These are phyloP conservation scores for Vicia sativa DNA, from an alignment of 306 rosid genomes.

Conservation along the genomic window DNA sequence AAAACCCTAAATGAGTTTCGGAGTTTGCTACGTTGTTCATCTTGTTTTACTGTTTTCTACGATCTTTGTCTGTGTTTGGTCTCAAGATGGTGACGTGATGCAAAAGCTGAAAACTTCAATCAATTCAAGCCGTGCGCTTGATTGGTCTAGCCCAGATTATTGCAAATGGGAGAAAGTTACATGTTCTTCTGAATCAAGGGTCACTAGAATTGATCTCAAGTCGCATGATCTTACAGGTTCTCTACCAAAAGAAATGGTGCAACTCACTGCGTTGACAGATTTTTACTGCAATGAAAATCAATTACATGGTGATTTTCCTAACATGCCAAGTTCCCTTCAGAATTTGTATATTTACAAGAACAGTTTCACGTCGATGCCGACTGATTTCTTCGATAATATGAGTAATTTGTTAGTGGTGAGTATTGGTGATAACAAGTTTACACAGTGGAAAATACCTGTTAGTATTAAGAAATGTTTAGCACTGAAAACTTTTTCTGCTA, in stretches of 20 bases:
- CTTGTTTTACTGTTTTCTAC: neutral
- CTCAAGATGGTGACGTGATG: constrained; percentile 59
- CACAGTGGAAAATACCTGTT: constrained; percentile 61
- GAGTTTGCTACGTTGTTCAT: constrained; percentile 13
- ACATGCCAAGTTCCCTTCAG: constrained; percentile 42
- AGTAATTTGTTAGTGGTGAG: constrained; percentile 32
- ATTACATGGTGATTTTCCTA: constrained; percentile 61
- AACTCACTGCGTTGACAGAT: constrained; percentile 45
- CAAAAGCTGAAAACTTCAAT: constrained; percentile 33
- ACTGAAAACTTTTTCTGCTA: constrained; percentile 49
- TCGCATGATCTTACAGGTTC: constrained; percentile 38
- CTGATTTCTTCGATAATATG: constrained; percentile 57
- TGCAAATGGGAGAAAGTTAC: constrained; percentile 49
- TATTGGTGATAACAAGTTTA: constrained; percentile 53
- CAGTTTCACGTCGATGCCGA: constrained; percentile 55
- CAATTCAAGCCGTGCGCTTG: neutral
- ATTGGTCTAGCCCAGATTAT: constrained; percentile 55
- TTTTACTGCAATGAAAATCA: constrained; percentile 56
- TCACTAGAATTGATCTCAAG: constrained; percentile 39
- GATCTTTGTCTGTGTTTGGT: constrained; percentile 28
- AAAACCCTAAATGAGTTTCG: constrained; percentile 44
- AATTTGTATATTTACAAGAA: constrained; percentile 48
- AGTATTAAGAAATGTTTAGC: constrained; percentile 39
- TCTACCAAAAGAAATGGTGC: constrained; percentile 50
- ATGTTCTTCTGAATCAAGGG: constrained; percentile 39